Evolutionary conservation across 495 filamentous ascomycete species (phyloP).

Genomic region (Penicillium malachiteum): DNA sequence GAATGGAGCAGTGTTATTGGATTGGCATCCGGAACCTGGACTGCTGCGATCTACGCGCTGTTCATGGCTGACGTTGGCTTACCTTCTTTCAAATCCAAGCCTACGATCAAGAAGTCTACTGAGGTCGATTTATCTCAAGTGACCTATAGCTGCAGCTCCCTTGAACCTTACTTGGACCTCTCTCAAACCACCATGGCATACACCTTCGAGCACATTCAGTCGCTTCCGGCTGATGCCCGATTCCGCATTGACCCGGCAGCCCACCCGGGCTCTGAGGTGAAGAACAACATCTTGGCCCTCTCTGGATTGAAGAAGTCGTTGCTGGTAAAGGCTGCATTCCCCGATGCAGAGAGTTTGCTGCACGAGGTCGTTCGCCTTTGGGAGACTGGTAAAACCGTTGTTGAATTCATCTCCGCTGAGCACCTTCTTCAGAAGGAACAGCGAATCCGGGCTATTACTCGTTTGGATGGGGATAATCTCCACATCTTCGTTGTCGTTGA

Average conservation of each 20-base stretch:
- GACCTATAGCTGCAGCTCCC: slow-evolving; percentile 2
- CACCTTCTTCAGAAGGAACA: slow-evolving; percentile 6
- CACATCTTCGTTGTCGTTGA: slow-evolving; percentile 1
- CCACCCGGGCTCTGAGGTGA: slow-evolving; percentile 2
- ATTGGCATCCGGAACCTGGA: slow-evolving; percentile 1
- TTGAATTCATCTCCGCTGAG: slow-evolving; percentile 4
- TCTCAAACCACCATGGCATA: slow-evolving; percentile 4
- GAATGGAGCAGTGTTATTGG: slow-evolving; percentile 5
- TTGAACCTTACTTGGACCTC: slow-evolving; percentile 2
- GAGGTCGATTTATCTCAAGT: neutral
- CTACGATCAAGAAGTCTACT: neutral
- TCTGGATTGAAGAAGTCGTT: neutral
- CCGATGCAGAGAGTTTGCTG: neutral
- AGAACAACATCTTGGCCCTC: neutral
- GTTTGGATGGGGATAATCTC: neutral
- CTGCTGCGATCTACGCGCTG: slow-evolving; percentile 3
- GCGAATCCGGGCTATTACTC: neutral
- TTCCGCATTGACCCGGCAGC: neutral
- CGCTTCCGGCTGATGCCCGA: neutral
- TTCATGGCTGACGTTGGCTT: slow-evolving; percentile 1
- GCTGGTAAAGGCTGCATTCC: neutral
- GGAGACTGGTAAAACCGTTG: slow-evolving; percentile 1
- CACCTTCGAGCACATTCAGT: slow-evolving; percentile 1
- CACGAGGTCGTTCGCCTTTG: neutral
- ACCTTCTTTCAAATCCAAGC: neutral